phyloP scores from a whole-genome alignment of 208 protist genomes.

The Herpetomonas tarakana region DNA sequence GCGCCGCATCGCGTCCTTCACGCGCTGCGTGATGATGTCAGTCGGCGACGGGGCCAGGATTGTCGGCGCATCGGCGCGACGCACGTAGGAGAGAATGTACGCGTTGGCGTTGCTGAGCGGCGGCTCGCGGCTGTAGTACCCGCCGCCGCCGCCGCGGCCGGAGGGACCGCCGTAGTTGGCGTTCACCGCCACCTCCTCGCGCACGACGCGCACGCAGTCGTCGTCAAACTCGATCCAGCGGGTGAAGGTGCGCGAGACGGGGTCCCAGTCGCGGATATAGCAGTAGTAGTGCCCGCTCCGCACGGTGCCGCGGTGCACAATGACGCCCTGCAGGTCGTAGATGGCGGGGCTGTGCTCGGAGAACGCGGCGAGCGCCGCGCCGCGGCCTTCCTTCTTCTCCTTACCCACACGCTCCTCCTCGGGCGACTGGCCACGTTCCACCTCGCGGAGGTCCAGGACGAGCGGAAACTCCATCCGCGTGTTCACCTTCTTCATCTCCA shows the following conservation, averaged over 20 bases:
- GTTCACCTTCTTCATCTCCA: conserved; percentile 87
- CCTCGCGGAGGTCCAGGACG: conserved; percentile 49
- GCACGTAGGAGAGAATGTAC: conserved; percentile 85
- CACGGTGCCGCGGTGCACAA: conserved; percentile 87
- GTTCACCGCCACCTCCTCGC: conserved; percentile 53
- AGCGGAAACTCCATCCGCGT: conserved; percentile 72
- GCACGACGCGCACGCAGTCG: conserved; percentile 58
- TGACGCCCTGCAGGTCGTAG: conserved; percentile 85
- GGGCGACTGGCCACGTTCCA: conserved; percentile 39
- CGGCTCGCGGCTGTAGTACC: conserved; percentile 13
- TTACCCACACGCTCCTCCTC: conserved; percentile 10
- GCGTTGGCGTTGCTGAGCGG: conserved; percentile 37
- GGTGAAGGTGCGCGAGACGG: conserved; percentile 35
- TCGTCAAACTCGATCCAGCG: conserved; percentile 89
- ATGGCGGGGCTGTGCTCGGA: conserved; percentile 55
- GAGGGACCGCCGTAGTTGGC: conserved; percentile 58
- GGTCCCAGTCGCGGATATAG: conserved; percentile 84
- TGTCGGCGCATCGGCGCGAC: conserved; percentile 48
- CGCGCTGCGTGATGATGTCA: conserved; percentile 53
- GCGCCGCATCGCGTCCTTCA: conserved; percentile 50
- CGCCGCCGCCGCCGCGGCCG: conserved; percentile 11
- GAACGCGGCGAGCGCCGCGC: conserved; percentile 28
- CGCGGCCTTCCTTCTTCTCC: conserved; percentile 11
- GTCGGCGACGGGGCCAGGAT: conserved; percentile 57
- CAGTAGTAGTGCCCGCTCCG: conserved; percentile 90